A percentile compares a stretch with the other conserved stretches of the same genome.
Conservation (phyloP, 805 yeast genomes). For the Zygotorulaspora florentina region DNA sequence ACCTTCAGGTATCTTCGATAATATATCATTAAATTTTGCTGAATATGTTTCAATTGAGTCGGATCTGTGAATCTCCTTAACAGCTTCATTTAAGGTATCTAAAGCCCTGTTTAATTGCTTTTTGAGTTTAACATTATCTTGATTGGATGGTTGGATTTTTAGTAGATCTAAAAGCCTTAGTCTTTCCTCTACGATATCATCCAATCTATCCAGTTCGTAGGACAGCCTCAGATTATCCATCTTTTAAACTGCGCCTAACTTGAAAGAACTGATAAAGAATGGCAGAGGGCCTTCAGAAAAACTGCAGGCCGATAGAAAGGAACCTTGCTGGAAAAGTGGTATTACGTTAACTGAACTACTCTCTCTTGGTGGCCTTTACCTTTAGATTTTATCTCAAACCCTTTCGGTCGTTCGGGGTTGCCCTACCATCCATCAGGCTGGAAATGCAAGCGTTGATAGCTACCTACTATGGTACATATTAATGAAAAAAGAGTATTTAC, state of each 20-base stretch:
- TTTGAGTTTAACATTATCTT: constrained; percentile 25
- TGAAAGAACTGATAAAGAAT: too few relatives aligned
- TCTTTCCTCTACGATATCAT: constrained; percentile 31
- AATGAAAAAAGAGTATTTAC: too few relatives aligned
- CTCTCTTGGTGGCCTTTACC: too few relatives aligned
- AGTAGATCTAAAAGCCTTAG: constrained; percentile 20
- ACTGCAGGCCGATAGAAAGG: too few relatives aligned
- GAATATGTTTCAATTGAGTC: constrained; percentile 6
- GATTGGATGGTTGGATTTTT: constrained; percentile 23
- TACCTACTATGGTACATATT: not conserved
- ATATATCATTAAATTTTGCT: constrained; percentile 16
- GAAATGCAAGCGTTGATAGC: not conserved
- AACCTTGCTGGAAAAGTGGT: too few relatives aligned
- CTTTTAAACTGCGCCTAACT: not conserved
- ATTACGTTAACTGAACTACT: too few relatives aligned
- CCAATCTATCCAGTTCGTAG: constrained; percentile 29
- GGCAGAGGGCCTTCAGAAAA: too few relatives aligned
- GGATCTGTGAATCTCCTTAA: constrained; percentile 4
- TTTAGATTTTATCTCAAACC: too few relatives aligned
- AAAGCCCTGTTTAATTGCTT: constrained; percentile 20
- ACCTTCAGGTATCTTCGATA: constrained; percentile 15
- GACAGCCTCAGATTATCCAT: constrained; percentile 25
- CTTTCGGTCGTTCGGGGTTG: too few relatives aligned
- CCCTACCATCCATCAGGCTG: too few relatives aligned
- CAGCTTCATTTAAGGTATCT: constrained; percentile 15